These are phyloP conservation scores for Trametes meyenii DNA, from an alignment of 768 basidiomycete genomes.

Conservation along the genomic window DNA sequence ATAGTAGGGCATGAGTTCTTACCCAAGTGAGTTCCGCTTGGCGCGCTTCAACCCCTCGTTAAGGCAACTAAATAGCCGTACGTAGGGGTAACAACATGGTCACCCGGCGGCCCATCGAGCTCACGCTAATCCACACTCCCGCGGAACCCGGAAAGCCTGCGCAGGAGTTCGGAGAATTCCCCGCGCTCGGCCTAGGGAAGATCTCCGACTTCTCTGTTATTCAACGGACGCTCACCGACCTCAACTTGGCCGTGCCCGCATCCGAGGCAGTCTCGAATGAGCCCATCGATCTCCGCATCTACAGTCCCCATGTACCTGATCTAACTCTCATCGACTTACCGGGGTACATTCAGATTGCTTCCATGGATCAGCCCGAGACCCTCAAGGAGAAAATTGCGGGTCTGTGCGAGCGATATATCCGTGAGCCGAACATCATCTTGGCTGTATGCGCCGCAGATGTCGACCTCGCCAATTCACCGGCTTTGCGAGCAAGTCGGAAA, in stretches of 20 bases:
- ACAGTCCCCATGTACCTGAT: constrained; percentile 95
- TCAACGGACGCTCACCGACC: constrained; percentile 89
- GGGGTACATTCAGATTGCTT: constrained; percentile 94
- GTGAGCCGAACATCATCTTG: constrained; percentile 99
- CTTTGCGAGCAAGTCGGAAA: constrained; percentile 87
- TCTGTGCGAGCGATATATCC: constrained; percentile 95
- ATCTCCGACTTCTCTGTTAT: constrained; percentile 91
- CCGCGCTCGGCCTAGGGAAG: constrained; percentile 83
- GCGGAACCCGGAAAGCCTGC: constrained; percentile 53
- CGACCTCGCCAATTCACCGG: constrained; percentile 97
- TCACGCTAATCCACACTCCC: constrained; percentile 94
- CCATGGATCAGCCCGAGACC: constrained; percentile 92
- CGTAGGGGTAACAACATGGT: constrained; percentile 98
- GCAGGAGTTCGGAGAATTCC: constrained; percentile 93
- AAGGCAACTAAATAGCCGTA: constrained; percentile 5
- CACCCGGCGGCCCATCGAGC: constrained; percentile 95
- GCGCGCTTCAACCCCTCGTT: background rate
- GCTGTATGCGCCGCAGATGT: constrained; percentile 99
- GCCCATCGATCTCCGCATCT: constrained; percentile 95
- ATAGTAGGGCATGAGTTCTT: constrained; percentile 98
- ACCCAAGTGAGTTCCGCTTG: constrained; percentile 77
- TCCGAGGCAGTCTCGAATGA: constrained; percentile 90
- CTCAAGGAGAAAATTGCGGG: constrained; percentile 90
- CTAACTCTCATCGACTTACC: constrained; percentile 97
- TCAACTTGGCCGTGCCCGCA: constrained; percentile 92